These are phyloP conservation scores for Termitomyces eurrhizus DNA, from an alignment of 768 basidiomycete species.

Conservation along the genomic window DNA sequence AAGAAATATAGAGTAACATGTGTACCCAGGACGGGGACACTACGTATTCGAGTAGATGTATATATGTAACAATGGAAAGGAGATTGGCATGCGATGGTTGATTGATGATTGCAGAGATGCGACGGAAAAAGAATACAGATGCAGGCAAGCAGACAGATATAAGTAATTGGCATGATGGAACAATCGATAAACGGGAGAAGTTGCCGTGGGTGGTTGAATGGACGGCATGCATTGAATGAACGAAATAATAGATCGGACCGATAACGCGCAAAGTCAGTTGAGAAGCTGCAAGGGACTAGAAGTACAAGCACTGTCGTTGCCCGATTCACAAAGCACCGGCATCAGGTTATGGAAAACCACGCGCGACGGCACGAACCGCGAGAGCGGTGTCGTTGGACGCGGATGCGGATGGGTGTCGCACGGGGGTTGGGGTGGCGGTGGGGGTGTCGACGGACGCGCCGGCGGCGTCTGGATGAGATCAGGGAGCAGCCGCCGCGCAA, in stretches of 20 bases:
- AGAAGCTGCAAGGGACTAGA: slow-evolving; percentile 18
- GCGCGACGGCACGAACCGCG: slow-evolving; percentile 43
- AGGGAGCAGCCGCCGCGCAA: slow-evolving; percentile 51
- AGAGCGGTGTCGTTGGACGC: slow-evolving; percentile 26
- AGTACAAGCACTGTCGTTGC: slow-evolving; percentile 29
- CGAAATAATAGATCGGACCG: background rate
- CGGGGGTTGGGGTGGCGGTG: background rate
- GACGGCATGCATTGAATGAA: background rate
- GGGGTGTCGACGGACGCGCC: background rate
- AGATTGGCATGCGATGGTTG: slow-evolving; percentile 2
- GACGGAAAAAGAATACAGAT: background rate
- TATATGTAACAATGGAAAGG: background rate
- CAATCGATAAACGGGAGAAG: background rate
- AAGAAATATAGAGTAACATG: slow-evolving; percentile 2
- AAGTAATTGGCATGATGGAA: background rate
- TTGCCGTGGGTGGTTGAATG: background rate
- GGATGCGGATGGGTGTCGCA: background rate
- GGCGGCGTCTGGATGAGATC: slow-evolving; percentile 23
- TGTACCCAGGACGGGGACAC: background rate
- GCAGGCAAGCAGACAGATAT: background rate
- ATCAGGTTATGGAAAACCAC: slow-evolving; percentile 58
- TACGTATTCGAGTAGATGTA: slow-evolving; percentile 1
- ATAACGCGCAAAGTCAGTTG: background rate
- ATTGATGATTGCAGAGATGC: background rate
- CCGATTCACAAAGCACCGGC: slow-evolving; percentile 47